A percentile compares a stretch with the other conserved stretches of the same genome.
These are phyloP conservation scores for Diaporthe sp. DNA, from an alignment of 2,329 filamentous ascomycete genomes.

Conservation along the genomic window DNA sequence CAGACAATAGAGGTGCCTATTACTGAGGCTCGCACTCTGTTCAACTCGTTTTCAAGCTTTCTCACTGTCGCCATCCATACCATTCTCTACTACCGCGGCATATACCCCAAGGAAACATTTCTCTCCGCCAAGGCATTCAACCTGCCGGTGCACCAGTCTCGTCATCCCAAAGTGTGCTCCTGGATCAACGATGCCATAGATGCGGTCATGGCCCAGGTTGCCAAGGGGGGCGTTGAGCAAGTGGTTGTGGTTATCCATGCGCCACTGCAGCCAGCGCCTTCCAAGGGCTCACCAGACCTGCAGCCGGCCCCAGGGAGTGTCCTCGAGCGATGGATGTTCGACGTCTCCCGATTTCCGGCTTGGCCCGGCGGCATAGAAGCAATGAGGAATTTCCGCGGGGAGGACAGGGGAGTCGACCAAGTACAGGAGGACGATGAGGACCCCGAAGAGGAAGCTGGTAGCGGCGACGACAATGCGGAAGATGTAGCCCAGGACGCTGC, in stretches of 20 bases:
- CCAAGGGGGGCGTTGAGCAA: constrained; percentile 63
- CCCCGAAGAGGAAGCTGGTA: constrained; percentile 39
- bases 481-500: constrained; percentile 27
- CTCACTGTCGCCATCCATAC: constrained; percentile 87
- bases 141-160: constrained; percentile 85
- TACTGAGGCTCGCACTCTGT: constrained; percentile 66
- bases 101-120: constrained; percentile 86
- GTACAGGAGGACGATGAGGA: constrained; percentile 40
- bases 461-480: constrained; percentile 33
- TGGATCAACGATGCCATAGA: constrained; percentile 87
- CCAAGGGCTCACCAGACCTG: constrained; percentile 35
- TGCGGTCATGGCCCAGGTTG: constrained; percentile 78
- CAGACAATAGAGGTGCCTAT: constrained; percentile 47
- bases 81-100: constrained; percentile 82
- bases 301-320: constrained; percentile 52
- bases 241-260: constrained; percentile 64
- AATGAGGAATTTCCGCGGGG: constrained; percentile 44
- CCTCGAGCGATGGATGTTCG: constrained; percentile 74
- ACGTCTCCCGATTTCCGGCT: constrained; percentile 65
- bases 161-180: constrained; percentile 85
- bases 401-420: constrained; percentile 41
- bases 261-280: constrained; percentile 41
- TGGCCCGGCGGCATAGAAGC: constrained; percentile 53
- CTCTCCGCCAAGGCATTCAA: constrained; percentile 85
- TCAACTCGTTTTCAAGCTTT: constrained; percentile 81